Conservation (phyloP, 1,284 basidiomycete species). For the Lignosus rhinocerotis region DNA sequence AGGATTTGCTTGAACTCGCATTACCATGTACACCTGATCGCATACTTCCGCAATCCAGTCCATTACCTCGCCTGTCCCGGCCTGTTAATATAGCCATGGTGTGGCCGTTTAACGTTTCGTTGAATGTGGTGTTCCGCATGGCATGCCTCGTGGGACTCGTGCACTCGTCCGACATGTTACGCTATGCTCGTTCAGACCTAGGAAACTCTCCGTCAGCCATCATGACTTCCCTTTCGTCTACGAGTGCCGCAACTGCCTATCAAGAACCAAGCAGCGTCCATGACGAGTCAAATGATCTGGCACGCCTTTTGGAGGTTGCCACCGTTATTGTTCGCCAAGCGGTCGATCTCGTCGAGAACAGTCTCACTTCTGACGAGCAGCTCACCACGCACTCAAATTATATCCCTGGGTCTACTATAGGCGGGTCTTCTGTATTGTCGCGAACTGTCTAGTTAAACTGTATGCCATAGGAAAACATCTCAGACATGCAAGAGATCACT, state of each 20-base stretch:
- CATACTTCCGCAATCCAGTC: constrained; percentile 2
- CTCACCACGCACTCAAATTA: constrained; percentile 65
- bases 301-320: constrained; percentile 63
- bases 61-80: background rate
- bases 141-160: constrained; percentile 19
- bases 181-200: constrained; percentile 6
- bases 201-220: constrained; percentile 2
- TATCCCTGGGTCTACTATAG: constrained; percentile 81
- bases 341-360: constrained; percentile 65
- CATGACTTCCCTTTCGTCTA: constrained; percentile 16
- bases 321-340: constrained; percentile 68
- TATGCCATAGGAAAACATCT: constrained; percentile 68
- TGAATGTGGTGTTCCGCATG: background rate
- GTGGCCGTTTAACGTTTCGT: background rate
- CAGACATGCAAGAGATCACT: constrained; percentile 81
- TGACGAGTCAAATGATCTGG: constrained; percentile 36
- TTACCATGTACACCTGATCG: constrained; percentile 4
- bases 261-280: constrained; percentile 1
- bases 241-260: constrained; percentile 2
- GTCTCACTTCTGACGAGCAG: constrained; percentile 65
- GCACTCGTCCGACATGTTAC: constrained; percentile 20
- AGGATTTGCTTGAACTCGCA: constrained; percentile 14
- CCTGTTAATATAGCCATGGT: background rate
- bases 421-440: constrained; percentile 37
- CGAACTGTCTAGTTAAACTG: background rate